phyloP scores from a whole-genome alignment of 2,329 filamentous ascomycete species.

The Boeremia exigua region DNA sequence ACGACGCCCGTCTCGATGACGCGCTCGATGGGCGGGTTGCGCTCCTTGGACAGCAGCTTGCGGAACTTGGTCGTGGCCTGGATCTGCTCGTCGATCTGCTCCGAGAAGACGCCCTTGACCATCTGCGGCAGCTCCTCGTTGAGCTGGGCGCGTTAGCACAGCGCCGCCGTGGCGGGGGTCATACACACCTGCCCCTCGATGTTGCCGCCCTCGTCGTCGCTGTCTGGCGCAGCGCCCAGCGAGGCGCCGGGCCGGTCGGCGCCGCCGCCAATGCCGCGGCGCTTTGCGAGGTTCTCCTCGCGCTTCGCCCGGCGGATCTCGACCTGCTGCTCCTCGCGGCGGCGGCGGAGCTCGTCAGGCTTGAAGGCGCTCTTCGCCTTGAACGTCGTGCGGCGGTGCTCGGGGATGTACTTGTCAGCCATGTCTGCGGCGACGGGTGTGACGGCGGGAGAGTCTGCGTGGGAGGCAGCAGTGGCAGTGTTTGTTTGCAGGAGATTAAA shows the following conservation, averaged over 20 bases:
- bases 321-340: conserved; percentile 98
- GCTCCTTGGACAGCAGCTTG: conserved; percentile 97
- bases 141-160: conserved; percentile 64
- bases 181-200: conserved; percentile 91
- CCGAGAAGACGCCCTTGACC: conserved; percentile 97
- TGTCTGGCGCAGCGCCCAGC: conserved; percentile 88
- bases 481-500: conserved; percentile 41
- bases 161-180: conserved; percentile 24
- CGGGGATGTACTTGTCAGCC: conserved; percentile 99
- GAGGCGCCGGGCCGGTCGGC: conserved; percentile 73
- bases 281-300: conserved; percentile 98
- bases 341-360: conserved; percentile 96
- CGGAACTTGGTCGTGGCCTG: conserved; percentile 97
- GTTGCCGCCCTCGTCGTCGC: conserved; percentile 93
- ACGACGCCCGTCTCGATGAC: conserved; percentile 99
- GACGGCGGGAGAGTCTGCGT: conserved; percentile 19
- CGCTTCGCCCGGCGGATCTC: conserved; percentile 99
- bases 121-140: conserved; percentile 98
- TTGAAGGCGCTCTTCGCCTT: conserved; percentile 99
- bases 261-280: conserved; percentile 87
- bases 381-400: conserved; percentile 98
- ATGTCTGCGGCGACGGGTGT: conserved; percentile 62
- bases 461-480: conserved; percentile 25
- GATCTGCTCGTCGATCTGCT: conserved; percentile 97
- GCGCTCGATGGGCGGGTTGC: conserved; percentile 98